Evolutionary conservation across 2,329 filamentous ascomycete species (phyloP).

Genomic region (Xylariaceae sp.): DNA sequence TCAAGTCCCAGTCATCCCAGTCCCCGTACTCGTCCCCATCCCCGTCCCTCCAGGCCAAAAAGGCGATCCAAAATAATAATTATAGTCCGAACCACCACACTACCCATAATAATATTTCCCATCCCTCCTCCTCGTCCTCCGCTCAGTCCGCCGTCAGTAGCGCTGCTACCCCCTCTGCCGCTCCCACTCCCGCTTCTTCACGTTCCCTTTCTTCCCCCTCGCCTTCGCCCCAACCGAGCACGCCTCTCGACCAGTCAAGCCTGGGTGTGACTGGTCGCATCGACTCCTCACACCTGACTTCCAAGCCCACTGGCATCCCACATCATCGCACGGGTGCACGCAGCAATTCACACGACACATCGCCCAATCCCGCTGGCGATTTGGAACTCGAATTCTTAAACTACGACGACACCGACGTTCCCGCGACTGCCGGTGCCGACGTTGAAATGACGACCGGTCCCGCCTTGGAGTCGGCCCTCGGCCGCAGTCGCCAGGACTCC

Average conservation of each 20-base stretch:
- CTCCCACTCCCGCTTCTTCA: conserved; percentile 35
- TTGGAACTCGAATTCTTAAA: conserved; percentile 25
- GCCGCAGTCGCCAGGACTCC: conserved; percentile 57
- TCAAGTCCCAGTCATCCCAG: conserved; percentile 5
- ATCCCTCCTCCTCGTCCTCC: conserved; percentile 15
- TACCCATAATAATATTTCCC: conserved; percentile 20
- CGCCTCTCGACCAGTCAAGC: conserved; percentile 35
- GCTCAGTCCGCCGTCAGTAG: conserved; percentile 19
- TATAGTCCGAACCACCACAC: conserved; percentile 14
- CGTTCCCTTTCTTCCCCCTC: conserved; percentile 34
- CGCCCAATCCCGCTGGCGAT: conserved; percentile 13
- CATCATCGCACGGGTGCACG: conserved; percentile 13
- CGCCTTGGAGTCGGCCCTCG: conserved; percentile 52
- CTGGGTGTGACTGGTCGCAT: conserved; percentile 23
- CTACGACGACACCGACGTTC: conserved; percentile 19
- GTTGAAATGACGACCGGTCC: conserved; percentile 55
- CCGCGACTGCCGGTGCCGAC: conserved; percentile 26
- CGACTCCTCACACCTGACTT: conserved; percentile 24
- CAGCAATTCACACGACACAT: conserved; percentile 19
- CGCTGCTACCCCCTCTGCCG: conserved; percentile 14
- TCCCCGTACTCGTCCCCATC: conserved; percentile 1
- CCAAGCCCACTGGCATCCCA: conserved; percentile 35
- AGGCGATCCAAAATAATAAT: conserved; percentile 15
- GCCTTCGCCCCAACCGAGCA: conserved; percentile 41
- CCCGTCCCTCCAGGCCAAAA: conserved; percentile 2